These are phyloP conservation scores for Yamadazyma nakazawae DNA, from an alignment of 805 yeast genomes.

Conservation along the genomic window DNA sequence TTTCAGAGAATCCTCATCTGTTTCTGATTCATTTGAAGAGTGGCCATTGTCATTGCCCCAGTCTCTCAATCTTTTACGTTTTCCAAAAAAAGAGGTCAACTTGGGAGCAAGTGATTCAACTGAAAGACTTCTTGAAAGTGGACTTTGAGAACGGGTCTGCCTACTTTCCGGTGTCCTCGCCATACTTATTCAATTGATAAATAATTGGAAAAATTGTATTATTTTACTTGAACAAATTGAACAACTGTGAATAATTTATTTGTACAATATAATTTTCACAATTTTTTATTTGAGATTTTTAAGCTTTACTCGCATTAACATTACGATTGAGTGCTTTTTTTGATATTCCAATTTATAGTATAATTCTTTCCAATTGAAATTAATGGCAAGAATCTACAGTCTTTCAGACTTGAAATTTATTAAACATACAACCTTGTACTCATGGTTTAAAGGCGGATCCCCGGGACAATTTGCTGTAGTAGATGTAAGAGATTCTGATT, in stretches of 20 bases:
- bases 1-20: constrained; percentile 14
- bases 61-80: constrained; percentile 23
- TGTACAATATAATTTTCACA: neutral
- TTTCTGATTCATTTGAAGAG: constrained; percentile 15
- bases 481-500: constrained; percentile 85
- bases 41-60: constrained; percentile 6
- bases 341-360: neutral
- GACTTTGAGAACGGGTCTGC: constrained; percentile 7
- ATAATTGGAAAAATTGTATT: neutral
- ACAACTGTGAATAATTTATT: neutral
- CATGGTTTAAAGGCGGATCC: constrained; percentile 45
- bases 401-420: constrained; percentile 46
- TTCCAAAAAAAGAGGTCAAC: constrained; percentile 28
- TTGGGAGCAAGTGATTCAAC: constrained; percentile 41
- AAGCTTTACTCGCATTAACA: neutral
- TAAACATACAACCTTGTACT: constrained; percentile 41
- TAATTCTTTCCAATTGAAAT: neutral
- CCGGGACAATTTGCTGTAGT: constrained; percentile 51
- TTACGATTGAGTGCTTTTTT: neutral
- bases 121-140: constrained; percentile 34
- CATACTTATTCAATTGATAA: neutral
- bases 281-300: neutral
- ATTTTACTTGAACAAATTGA: too few species aligned
- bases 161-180: neutral
- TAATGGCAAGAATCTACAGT: constrained; percentile 16